phyloP scores from a whole-genome alignment of 441 rosid genomes.

The Macaranga tanarius region DNA sequence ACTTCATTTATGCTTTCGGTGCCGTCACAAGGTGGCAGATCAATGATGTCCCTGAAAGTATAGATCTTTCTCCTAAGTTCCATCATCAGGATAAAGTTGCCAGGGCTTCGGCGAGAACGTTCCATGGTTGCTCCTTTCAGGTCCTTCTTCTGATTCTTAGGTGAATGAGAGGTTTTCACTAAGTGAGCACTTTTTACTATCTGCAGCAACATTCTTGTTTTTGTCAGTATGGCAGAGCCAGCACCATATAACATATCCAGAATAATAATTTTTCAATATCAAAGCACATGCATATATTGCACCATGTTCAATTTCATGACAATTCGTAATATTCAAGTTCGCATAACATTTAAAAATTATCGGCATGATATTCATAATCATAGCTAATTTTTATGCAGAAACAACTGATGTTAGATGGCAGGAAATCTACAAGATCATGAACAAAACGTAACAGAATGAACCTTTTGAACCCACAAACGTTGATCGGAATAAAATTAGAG shows the following conservation, averaged over 20 bases:
- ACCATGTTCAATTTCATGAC: not conserved
- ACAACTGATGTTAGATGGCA: not conserved
- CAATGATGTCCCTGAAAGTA: constrained; percentile 68
- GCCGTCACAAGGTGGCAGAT: constrained; percentile 53
- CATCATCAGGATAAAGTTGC: constrained; percentile 56
- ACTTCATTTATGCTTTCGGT: constrained; percentile 59
- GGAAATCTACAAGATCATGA: not conserved
- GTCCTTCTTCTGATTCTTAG: constrained; percentile 36
- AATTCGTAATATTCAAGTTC: not conserved
- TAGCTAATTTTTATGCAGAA: not conserved
- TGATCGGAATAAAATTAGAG: not conserved
- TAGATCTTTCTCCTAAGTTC: constrained; percentile 68
- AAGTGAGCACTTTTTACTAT: constrained; percentile 27
- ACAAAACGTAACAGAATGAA: not conserved
- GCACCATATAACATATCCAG: not conserved
- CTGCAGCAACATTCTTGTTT: constrained; percentile 24
- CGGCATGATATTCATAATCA: not conserved
- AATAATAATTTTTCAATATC: not conserved
- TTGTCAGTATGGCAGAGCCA: constrained; percentile 14
- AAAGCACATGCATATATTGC: not conserved
- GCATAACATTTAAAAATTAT: not conserved
- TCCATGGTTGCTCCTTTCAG: constrained; percentile 31
- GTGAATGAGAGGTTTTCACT: not conserved
- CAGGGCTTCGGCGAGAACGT: constrained; percentile 37
- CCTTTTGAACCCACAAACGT: not conserved